Base-by-base conservation (phyloP, 352 stramenopile genomes). In the Globisporangium parvum region DNA sequence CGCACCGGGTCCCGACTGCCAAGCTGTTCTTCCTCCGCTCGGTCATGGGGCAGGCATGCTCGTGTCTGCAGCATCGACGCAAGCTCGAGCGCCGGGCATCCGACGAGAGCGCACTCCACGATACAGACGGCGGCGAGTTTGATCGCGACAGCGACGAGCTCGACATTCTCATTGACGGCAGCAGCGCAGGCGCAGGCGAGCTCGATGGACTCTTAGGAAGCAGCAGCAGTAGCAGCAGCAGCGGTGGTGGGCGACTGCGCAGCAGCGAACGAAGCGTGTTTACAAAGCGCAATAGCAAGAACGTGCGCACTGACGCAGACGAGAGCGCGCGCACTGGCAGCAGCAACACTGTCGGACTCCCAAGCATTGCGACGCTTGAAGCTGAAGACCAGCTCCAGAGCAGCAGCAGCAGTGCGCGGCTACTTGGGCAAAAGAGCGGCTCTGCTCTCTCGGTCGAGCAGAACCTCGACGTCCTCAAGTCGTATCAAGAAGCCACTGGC, bases 1-100 rank as follows among this genome's bases (percentile, higher is more conserved):
- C 31, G 12, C 31, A 37, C 31, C 31, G 8, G 31, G 10, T 10
- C 10, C 31, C 31, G 8, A 37, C 31, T 12, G 10, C 31, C 31
- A 37, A 37, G 31, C 6, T 37, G 31, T 37, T 62, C 31, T 39
- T 46, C 41, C 33, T 57, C 28, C 41, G 50, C 42, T 55, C 57
- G 23, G 31, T 39, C 17, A 92, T 92, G 84, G 78, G 81, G 35
- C 78, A 89, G 61, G 60, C 73, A 58, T 94, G 84, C 62, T 88
- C 84, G 55, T 94, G 84, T 60, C 54, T 86, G 59, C 67, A 89
- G 51, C 77, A 87, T 26, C 68, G 70, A 40, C 75, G 60, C 55
- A 86, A 87, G 65, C 70, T 73, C 47, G 66, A 77, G 68, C 75
- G 75, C 35, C 77, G 75, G 28, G 62, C 67, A 40, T 91, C 75